Evolutionary conservation across 495 filamentous ascomycete species (phyloP).

Genomic region (Lichina pygmaea): DNA sequence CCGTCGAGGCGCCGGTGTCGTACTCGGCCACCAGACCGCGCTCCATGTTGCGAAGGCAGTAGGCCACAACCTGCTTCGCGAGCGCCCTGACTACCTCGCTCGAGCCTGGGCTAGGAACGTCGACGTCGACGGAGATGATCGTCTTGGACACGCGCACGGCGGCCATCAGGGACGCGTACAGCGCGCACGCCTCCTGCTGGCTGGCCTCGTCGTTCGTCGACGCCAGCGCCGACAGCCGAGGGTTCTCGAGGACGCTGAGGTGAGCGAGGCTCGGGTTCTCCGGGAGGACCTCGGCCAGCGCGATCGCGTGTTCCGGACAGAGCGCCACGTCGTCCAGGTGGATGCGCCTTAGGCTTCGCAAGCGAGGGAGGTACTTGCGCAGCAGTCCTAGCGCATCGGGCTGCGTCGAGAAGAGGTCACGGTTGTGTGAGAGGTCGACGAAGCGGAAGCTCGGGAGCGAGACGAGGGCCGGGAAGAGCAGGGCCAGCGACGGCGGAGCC

Average conservation of each 20-base stretch:
- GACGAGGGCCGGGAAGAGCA: conserved; percentile 47
- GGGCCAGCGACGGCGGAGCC: conserved; percentile 36
- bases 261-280: conserved; percentile 66
- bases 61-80: conserved; percentile 79
- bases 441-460: conserved; percentile 56
- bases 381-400: conserved; percentile 54
- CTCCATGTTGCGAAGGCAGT: conserved; percentile 80
- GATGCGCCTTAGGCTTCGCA: conserved; percentile 56
- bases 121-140: conserved; percentile 75
- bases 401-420: conserved; percentile 41
- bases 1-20: conserved; percentile 8
- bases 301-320: conserved; percentile 64
- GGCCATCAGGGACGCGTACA: conserved; percentile 78
- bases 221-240: conserved; percentile 35
- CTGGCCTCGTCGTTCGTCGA: conserved; percentile 38
- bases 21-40: conserved; percentile 19
- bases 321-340: conserved; percentile 76
- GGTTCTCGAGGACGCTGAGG: conserved; percentile 69
- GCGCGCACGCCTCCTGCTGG: conserved; percentile 79
- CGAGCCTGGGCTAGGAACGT: conserved; percentile 49
- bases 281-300: conserved; percentile 66
- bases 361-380: conserved; percentile 59
- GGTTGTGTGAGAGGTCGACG: conserved; percentile 79
- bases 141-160: conserved; percentile 62
- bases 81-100: conserved; percentile 79